Evolutionary conservation across 2,329 filamentous ascomycete genomes (phyloP).

Genomic region (Exserohilum rostratum): DNA sequence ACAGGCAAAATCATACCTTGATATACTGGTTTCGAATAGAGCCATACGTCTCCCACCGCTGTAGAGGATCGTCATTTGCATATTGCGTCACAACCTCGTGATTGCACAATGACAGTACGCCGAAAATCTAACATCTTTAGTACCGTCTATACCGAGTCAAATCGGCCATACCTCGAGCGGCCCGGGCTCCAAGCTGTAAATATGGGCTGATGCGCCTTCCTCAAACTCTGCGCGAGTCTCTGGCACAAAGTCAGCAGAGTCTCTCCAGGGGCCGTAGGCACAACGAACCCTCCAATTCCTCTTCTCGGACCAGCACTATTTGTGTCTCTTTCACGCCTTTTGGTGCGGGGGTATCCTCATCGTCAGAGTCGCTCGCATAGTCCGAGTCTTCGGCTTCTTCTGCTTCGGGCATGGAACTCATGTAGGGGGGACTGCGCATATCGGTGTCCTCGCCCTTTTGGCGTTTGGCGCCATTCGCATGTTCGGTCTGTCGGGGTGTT

Average conservation of each 20-base stretch:
- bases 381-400: conserved; percentile 38
- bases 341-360: conserved; percentile 50
- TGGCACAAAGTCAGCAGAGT: conserved; percentile 46
- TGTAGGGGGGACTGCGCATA: conserved; percentile 70
- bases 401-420: conserved; percentile 67
- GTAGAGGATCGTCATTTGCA: conserved; percentile 64
- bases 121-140: conserved; percentile 63
- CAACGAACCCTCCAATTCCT: conserved; percentile 69
- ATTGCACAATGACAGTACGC: conserved; percentile 72
- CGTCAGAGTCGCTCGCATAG: conserved; percentile 25
- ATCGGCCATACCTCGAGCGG: conserved; percentile 64
- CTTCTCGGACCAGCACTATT: conserved; percentile 73
- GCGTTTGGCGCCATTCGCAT: conserved; percentile 48
- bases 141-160: background rate
- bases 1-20: conserved; percentile 50
- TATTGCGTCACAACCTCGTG: conserved; percentile 65
- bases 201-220: conserved; percentile 76
- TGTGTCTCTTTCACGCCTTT: conserved; percentile 58
- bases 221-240: conserved; percentile 72
- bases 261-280: background rate
- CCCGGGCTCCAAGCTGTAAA: conserved; percentile 82
- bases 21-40: conserved; percentile 76
- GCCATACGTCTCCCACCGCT: conserved; percentile 68
- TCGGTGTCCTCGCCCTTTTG: conserved; percentile 68
- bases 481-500: conserved; percentile 54